These are phyloP conservation scores for Fennellomyces sp. DNA, from an alignment of 371 early-diverging fungal genomes.

Conservation along the genomic window DNA sequence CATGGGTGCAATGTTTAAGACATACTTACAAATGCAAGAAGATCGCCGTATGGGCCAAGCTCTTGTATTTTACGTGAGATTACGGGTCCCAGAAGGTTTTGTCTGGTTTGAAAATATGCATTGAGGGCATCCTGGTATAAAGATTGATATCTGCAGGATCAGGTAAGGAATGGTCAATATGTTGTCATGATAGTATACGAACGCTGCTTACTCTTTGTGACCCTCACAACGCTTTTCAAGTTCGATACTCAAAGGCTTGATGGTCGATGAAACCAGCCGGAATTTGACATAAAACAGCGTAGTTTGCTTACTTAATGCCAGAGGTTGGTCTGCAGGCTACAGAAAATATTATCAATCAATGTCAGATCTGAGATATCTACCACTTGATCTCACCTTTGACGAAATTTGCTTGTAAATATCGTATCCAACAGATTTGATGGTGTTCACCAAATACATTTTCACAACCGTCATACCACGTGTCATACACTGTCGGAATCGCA, in stretches of 20 bases:
- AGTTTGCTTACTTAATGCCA: conserved; percentile 37
- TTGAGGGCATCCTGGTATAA: conserved; percentile 73
- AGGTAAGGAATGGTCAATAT: no score
- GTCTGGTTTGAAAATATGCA: conserved; percentile 75
- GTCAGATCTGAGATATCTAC: neutral
- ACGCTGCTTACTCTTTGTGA: conserved; percentile 69
- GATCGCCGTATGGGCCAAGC: conserved; percentile 55
- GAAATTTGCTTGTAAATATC: conserved; percentile 61
- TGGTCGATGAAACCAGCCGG: conserved; percentile 62
- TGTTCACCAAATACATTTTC: conserved; percentile 81
- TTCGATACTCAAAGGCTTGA: conserved; percentile 68
- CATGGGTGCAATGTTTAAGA: neutral
- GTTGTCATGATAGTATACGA: no score
- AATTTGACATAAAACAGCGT: conserved; percentile 82
- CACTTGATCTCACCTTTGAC: neutral
- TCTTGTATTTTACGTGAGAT: conserved; percentile 65
- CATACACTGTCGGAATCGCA: conserved; percentile 91
- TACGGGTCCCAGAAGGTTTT: conserved; percentile 66
- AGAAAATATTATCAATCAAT: neutral
- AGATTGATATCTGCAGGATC: conserved; percentile 58
- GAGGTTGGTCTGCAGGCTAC: conserved; percentile 7
- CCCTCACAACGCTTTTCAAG: conserved; percentile 71
- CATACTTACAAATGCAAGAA: conserved; percentile 69
- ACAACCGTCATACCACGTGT: conserved; percentile 88
- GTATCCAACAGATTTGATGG: conserved; percentile 63